These are phyloP conservation scores for bread wheat (Triticum aestivum) DNA, from an alignment of 176 grass and related monocot species.

Conservation along the genomic window DNA sequence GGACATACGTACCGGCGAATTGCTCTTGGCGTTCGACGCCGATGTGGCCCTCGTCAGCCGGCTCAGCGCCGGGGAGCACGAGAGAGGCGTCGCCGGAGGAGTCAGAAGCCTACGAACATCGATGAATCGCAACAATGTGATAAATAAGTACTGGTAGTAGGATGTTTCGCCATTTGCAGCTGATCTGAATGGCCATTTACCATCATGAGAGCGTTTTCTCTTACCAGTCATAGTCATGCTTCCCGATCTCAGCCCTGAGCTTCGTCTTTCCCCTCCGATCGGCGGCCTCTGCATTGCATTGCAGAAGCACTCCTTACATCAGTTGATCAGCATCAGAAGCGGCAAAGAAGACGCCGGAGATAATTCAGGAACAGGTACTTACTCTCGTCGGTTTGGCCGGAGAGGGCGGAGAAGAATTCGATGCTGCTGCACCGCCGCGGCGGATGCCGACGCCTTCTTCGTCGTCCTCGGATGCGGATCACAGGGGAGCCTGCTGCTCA, in stretches of 20 bases:
- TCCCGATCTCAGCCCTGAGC: slow-evolving; percentile 7
- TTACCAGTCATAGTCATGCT: slow-evolving; percentile 40
- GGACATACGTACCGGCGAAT: slow-evolving; percentile 7
- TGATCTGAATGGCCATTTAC: no score
- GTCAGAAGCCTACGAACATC: slow-evolving; percentile 20
- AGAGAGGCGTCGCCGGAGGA: slow-evolving; percentile 22
- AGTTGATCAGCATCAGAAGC: neutral
- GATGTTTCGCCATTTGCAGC: neutral
- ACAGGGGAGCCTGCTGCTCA: slow-evolving; percentile 16
- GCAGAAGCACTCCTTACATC: neutral
- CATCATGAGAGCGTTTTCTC: neutral
- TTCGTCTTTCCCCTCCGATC: neutral
- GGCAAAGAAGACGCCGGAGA: neutral
- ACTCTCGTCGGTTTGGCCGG: neutral
- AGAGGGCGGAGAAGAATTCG: slow-evolving; percentile 41
- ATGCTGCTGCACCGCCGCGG: slow-evolving; percentile 34
- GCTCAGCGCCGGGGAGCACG: neutral
- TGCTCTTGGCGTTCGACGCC: neutral
- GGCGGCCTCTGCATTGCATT: neutral
- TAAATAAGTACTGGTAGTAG: neutral
- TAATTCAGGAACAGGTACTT: neutral
- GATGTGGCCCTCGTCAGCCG: neutral
- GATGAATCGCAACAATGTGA: neutral
- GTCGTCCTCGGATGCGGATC: slow-evolving; percentile 20
- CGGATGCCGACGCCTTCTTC: neutral